Evolutionary conservation across 176 grass and related monocot genomes (phyloP).

Genomic region (Bolboschoenus planiculmis): DNA sequence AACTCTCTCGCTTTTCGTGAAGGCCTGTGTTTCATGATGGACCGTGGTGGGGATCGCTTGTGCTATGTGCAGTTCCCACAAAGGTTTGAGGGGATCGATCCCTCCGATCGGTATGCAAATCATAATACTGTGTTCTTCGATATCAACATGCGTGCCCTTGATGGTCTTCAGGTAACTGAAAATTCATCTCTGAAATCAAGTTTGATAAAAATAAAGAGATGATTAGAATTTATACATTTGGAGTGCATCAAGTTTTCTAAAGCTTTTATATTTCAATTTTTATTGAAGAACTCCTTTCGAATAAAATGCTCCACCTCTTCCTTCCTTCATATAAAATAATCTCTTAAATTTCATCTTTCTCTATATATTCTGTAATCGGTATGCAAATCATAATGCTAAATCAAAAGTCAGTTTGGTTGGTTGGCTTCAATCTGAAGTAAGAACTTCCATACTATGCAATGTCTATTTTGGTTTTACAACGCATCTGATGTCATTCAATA

Average conservation of each 20-base stretch:
- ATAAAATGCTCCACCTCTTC: background rate
- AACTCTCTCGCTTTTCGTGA: constrained; percentile 81
- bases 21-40: constrained; percentile 99
- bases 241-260: background rate
- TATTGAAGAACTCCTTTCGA: background rate
- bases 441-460: background rate
- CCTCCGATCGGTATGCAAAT: constrained; percentile 93
- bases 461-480: background rate
- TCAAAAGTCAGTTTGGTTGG: background rate
- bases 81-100: constrained; percentile 92
- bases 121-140: constrained; percentile 98
- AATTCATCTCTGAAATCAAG: background rate
- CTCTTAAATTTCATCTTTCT: background rate
- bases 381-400: background rate
- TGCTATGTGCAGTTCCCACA: constrained; percentile 95
- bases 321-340: background rate
- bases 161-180: constrained; percentile 48
- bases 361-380: background rate
- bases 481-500: background rate
- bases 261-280: background rate
- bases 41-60: constrained; percentile 78
- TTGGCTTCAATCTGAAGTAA: background rate
- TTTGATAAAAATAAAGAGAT: background rate
- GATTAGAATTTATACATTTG: background rate
- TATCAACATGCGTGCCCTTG: constrained; percentile 96